These are phyloP conservation scores for Albatrellus ellisii DNA, from an alignment of 768 basidiomycete species.

Conservation along the genomic window DNA sequence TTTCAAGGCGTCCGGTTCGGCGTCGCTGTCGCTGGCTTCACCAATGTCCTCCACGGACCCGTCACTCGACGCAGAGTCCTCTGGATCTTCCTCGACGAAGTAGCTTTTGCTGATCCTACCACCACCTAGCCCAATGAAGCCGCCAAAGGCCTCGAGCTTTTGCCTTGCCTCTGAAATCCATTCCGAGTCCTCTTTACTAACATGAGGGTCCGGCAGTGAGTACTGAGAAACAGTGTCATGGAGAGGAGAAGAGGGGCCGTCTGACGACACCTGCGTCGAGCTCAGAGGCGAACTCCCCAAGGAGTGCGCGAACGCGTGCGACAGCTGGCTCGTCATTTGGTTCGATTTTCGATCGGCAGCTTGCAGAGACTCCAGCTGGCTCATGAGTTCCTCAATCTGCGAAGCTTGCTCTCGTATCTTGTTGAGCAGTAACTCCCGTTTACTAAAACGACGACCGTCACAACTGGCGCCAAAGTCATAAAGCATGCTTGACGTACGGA, in stretches of 20 bases:
- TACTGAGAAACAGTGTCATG: background rate
- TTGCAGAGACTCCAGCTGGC: constrained; percentile 42
- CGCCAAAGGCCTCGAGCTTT: constrained; percentile 54
- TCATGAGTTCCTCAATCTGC: constrained; percentile 61
- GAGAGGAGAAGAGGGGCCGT: background rate
- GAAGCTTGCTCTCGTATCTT: constrained; percentile 65
- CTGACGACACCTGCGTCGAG: constrained; percentile 1
- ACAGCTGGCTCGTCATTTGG: constrained; percentile 9
- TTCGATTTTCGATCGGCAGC: constrained; percentile 6
- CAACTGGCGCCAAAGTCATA: background rate
- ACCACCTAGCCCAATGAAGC: constrained; percentile 50
- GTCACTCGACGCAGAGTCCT: constrained; percentile 21
- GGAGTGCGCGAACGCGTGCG: constrained; percentile 11
- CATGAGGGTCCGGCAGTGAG: constrained; percentile 10
- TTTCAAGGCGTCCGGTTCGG: constrained; percentile 26
- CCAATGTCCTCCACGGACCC: constrained; percentile 30
- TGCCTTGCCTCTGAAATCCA: constrained; percentile 70
- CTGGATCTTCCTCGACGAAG: constrained; percentile 17
- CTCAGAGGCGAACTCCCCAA: constrained; percentile 13
- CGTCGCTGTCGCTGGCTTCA: constrained; percentile 9
- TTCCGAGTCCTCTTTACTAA: constrained; percentile 45
- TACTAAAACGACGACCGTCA: constrained; percentile 28
- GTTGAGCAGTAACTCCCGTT: constrained; percentile 68
- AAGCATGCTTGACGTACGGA: constrained; percentile 38
- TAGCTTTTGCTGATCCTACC: constrained; percentile 35